Evolutionary conservation across 805 yeast genomes (phyloP).

Genomic region (Jamesozyma hellenica): DNA sequence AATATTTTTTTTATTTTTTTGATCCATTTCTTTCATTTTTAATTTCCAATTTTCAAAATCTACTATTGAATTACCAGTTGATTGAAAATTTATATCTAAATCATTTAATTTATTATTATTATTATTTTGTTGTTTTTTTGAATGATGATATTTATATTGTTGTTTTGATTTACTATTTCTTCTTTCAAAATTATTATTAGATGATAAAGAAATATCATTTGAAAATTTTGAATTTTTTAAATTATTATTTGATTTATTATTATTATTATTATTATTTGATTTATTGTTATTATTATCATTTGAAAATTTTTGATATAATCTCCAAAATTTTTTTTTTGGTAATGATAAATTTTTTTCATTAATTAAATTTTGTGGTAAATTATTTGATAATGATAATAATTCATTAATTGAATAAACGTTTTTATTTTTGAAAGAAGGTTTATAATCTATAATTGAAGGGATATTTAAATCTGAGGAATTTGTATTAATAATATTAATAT

Average conservation of each 20-base stretch:
- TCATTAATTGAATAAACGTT: constrained; percentile 24
- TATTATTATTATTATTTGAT: constrained; percentile 5
- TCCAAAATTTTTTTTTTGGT: constrained; percentile 44
- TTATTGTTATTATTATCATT: constrained; percentile 11
- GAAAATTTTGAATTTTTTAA: constrained; percentile 8
- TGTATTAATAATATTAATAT: neutral
- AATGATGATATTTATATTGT: constrained; percentile 5
- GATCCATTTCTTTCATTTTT: constrained; percentile 30
- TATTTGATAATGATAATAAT: constrained; percentile 11
- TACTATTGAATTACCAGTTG: constrained; percentile 29
- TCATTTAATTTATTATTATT: constrained; percentile 20
- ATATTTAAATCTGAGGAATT: neutral
- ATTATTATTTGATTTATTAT: constrained; percentile 6
- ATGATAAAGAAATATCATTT: constrained; percentile 7
- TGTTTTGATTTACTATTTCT: constrained; percentile 7
- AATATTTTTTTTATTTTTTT: constrained; percentile 10
- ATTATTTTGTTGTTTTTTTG: constrained; percentile 8
- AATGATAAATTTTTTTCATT: constrained; percentile 28
- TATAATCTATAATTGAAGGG: constrained; percentile 14
- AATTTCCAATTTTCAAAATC: constrained; percentile 36
- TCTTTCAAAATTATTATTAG: constrained; percentile 8
- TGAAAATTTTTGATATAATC: constrained; percentile 27
- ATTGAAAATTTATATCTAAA: constrained; percentile 25
- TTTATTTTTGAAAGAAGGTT: constrained; percentile 11
- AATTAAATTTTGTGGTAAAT: constrained; percentile 26